Evolutionary conservation across 23 red algal genomes (phyloP).

Genomic region (Rhodosorus marinus): DNA sequence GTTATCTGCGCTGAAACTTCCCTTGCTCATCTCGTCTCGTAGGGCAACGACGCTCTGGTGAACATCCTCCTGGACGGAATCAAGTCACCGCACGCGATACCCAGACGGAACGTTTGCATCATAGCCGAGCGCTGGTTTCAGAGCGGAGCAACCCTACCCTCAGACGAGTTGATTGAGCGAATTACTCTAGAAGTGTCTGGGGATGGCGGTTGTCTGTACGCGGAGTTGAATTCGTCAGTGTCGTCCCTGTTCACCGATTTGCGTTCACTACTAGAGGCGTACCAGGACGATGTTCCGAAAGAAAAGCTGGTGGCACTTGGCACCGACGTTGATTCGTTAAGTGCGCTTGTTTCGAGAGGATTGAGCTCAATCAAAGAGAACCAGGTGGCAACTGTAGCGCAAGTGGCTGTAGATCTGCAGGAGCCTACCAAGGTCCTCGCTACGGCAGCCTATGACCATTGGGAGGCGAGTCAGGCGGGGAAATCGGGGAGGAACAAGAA

Average conservation of each 20-base stretch:
- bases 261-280: constrained; percentile 19
- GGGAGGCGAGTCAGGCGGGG: background rate
- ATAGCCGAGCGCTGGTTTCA: too few species aligned
- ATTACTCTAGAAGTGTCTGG: too few species aligned
- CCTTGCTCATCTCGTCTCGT: too few species aligned
- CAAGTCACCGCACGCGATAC: too few species aligned
- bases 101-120: too few species aligned
- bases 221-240: constrained; percentile 25
- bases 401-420: background rate
- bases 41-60: too few species aligned
- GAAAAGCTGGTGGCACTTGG: constrained; percentile 11
- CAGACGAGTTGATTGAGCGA: too few species aligned
- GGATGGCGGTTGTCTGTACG: constrained; percentile 11
- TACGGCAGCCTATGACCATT: background rate
- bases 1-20: too few species aligned
- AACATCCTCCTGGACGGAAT: too few species aligned
- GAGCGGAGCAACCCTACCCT: too few species aligned
- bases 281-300: constrained; percentile 8
- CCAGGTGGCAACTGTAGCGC: background rate
- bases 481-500: background rate
- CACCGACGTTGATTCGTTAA: constrained; percentile 3
- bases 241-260: constrained; percentile 34
- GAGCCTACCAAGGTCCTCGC: background rate
- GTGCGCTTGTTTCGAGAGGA: constrained; percentile 7
- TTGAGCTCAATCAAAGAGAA: constrained; percentile 1